Evolutionary conservation across 495 filamentous ascomycete genomes (phyloP).

Genomic region (Trypethelium eluteriae): DNA sequence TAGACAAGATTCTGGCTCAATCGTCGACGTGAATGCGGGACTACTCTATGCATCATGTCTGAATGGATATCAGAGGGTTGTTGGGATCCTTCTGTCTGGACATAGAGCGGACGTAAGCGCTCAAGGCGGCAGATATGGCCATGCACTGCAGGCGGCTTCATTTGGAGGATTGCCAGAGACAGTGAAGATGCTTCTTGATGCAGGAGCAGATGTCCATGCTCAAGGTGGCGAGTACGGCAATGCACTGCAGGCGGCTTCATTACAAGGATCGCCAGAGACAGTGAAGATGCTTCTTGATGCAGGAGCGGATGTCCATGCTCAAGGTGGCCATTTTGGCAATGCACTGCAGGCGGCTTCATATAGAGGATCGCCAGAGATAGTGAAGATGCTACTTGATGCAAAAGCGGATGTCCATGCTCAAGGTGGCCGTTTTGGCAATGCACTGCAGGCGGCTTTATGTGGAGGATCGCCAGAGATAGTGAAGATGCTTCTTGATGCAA

Average conservation of each 20-base stretch:
- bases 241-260: slow-evolving; percentile 17
- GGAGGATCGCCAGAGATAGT: slow-evolving; percentile 3
- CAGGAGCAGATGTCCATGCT: slow-evolving; percentile 19
- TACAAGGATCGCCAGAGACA: background rate
- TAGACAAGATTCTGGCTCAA: background rate
- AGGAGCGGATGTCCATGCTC: slow-evolving; percentile 17
- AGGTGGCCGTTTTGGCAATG: slow-evolving; percentile 14
- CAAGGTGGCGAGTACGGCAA: slow-evolving; percentile 6
- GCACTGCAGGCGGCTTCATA: slow-evolving; percentile 15
- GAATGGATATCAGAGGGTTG: background rate
- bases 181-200: slow-evolving; percentile 14
- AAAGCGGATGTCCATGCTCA: slow-evolving; percentile 16
- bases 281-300: slow-evolving; percentile 14
- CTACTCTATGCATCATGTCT: background rate
- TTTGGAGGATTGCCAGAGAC: background rate
- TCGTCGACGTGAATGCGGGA: background rate
- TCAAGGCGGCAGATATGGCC: slow-evolving; percentile 13
- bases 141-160: slow-evolving; percentile 16
- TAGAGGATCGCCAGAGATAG: slow-evolving; percentile 5
- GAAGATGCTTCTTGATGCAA: slow-evolving; percentile 10
- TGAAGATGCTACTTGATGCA: slow-evolving; percentile 8
- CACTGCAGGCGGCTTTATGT: slow-evolving; percentile 16
- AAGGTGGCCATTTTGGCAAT: slow-evolving; percentile 13
- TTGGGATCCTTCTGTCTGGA: background rate
- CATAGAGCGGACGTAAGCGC: slow-evolving; percentile 15